Conservation (phyloP, 768 basidiomycete genomes). For the Punctularia strigosozonata region DNA sequence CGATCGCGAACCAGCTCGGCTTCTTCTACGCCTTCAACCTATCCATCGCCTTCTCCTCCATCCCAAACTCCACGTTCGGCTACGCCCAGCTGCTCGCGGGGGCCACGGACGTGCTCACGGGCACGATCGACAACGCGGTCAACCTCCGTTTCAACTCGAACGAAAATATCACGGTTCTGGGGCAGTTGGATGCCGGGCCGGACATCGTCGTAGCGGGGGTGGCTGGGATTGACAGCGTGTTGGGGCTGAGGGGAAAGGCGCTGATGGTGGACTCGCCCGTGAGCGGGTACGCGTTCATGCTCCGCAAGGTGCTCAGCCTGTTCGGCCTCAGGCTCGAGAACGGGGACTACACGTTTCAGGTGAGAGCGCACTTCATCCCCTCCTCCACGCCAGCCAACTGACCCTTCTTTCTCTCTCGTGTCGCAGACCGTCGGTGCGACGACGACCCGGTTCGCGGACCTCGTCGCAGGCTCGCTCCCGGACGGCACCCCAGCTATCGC, state of each 20-base stretch:
- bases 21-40: slow-evolving; percentile 1
- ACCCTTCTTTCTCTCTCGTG: too few species aligned
- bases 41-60: background rate
- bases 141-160: slow-evolving; percentile 4
- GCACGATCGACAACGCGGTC: slow-evolving; percentile 2
- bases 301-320: too few species aligned
- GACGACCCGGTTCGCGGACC: background rate
- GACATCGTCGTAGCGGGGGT: background rate
- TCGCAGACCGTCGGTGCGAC: slow-evolving; percentile 1
- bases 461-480: slow-evolving; percentile 1
- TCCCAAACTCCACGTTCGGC: slow-evolving; percentile 1
- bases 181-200: background rate
- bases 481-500: slow-evolving; percentile 3
- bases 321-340: too few species aligned
- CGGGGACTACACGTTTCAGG: too few species aligned
- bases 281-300: background rate
- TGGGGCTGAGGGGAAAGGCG: background rate
- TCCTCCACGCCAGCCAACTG: too few species aligned
- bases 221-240: background rate
- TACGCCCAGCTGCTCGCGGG: slow-evolving; percentile 1
- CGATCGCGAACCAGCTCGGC: slow-evolving; percentile 3
- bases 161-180: background rate
- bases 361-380: too few species aligned
- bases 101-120: slow-evolving; percentile 1
- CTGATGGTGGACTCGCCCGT: slow-evolving; percentile 1